phyloP scores from a whole-genome alignment of 805 yeast species.

The Teunomyces lycoperdinae region DNA sequence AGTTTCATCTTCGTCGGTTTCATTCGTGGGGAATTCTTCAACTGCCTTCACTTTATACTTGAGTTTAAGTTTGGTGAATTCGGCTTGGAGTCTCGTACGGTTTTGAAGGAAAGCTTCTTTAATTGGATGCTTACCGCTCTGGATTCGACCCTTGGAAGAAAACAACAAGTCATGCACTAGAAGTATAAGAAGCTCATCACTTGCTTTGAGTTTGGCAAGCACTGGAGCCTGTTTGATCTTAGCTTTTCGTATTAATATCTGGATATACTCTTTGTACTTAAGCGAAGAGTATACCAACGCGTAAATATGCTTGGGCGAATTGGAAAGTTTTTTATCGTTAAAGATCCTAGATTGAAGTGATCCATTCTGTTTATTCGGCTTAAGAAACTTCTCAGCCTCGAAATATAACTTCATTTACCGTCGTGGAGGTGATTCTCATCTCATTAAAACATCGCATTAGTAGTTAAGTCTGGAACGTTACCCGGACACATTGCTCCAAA shows the following conservation, averaged over 20 bases:
- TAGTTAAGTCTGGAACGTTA: neutral
- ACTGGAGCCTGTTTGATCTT: slow-evolving; percentile 54
- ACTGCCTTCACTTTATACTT: slow-evolving; percentile 61
- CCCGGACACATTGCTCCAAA: neutral
- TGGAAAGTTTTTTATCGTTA: slow-evolving; percentile 27
- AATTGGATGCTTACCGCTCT: slow-evolving; percentile 82
- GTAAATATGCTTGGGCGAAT: slow-evolving; percentile 78
- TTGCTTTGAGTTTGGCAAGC: slow-evolving; percentile 39
- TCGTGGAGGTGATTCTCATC: neutral
- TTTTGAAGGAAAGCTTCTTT: slow-evolving; percentile 78
- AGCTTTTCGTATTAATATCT: slow-evolving; percentile 61
- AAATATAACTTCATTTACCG: slow-evolving; percentile 41
- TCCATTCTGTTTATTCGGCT: slow-evolving; percentile 25
- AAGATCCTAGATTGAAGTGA: slow-evolving; percentile 39
- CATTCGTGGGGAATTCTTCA: slow-evolving; percentile 41
- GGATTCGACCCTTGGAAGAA: slow-evolving; percentile 74
- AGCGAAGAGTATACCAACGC: slow-evolving; percentile 81
- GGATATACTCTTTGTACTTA: slow-evolving; percentile 63
- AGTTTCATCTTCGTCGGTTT: slow-evolving; percentile 58
- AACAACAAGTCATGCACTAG: slow-evolving; percentile 80
- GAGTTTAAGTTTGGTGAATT: slow-evolving; percentile 72
- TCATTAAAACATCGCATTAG: neutral
- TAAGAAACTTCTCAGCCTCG: slow-evolving; percentile 40
- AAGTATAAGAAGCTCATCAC: slow-evolving; percentile 54
- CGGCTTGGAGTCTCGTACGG: slow-evolving; percentile 80